Evolutionary conservation across 2,329 filamentous ascomycete genomes (phyloP).

Genomic region (Cladophialophora immunda): DNA sequence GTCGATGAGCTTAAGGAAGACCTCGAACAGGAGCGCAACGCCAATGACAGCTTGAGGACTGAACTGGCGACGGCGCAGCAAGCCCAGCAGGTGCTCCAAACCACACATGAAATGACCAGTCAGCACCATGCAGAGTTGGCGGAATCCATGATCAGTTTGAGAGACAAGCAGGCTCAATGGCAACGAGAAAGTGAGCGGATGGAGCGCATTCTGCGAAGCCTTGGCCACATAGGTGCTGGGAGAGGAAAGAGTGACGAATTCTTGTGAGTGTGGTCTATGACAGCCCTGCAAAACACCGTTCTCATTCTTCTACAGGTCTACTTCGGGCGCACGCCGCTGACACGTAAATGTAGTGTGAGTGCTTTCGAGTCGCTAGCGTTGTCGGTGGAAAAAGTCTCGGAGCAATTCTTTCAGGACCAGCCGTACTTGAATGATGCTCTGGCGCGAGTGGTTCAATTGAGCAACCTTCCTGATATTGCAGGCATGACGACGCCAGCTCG

Average conservation of each 20-base stretch:
- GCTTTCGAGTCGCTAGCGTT: constrained; percentile 61
- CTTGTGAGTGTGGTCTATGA: constrained; percentile 56
- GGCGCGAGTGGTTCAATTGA: not conserved
- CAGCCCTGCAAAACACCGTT: constrained; percentile 15
- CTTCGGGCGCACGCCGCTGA: constrained; percentile 26
- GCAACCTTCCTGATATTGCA: constrained; percentile 47
- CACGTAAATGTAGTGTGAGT: constrained; percentile 53
- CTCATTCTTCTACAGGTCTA: constrained; percentile 19
- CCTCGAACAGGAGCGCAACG: constrained; percentile 34
- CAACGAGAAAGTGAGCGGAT: constrained; percentile 61
- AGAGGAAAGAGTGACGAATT: constrained; percentile 58
- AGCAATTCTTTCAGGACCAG: constrained; percentile 62
- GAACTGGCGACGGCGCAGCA: constrained; percentile 35
- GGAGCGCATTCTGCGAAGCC: constrained; percentile 59
- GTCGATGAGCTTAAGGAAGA: constrained; percentile 38
- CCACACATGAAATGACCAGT: constrained; percentile 31
- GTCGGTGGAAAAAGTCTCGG: constrained; percentile 61
- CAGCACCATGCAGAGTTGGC: constrained; percentile 34
- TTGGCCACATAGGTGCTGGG: constrained; percentile 59
- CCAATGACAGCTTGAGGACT: constrained; percentile 28
- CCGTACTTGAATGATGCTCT: not conserved
- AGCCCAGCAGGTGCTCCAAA: constrained; percentile 31
- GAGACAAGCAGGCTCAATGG: constrained; percentile 59
- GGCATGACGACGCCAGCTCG: constrained; percentile 61
- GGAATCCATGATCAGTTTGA: constrained; percentile 46